These are phyloP conservation scores for Flaveria linearis DNA, from an alignment of 129 eudicot species.

Conservation along the genomic window DNA sequence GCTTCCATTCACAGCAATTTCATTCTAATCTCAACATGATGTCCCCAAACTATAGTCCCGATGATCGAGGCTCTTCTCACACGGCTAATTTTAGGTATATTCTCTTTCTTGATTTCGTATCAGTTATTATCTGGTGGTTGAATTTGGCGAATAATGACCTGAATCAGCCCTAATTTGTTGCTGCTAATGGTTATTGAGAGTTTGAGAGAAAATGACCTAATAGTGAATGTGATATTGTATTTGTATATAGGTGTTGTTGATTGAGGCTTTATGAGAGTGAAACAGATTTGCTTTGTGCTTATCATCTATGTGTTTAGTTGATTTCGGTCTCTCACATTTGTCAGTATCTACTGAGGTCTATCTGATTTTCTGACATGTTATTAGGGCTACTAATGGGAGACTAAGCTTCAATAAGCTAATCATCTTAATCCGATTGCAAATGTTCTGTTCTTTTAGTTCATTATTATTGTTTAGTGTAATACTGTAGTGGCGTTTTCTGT, in stretches of 20 bases:
- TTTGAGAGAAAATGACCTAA: not conserved
- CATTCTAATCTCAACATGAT: conserved; percentile 29
- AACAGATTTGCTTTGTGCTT: conserved; percentile 8
- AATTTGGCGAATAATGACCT: not conserved
- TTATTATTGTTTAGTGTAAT: not conserved
- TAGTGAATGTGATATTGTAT: not conserved
- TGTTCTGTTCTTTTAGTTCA: not conserved
- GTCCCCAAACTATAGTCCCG: conserved; percentile 53
- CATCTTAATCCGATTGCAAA: not conserved
- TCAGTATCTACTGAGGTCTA: conserved; percentile 1
- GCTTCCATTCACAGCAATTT: not conserved
- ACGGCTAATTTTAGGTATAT: conserved; percentile 35
- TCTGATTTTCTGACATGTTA: too few relatives aligned
- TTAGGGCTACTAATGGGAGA: not conserved
- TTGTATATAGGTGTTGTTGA: conserved; percentile 15
- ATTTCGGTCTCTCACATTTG: conserved; percentile 1
- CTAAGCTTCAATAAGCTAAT: too few relatives aligned
- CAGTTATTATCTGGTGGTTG: not conserved
- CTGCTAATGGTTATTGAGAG: not conserved
- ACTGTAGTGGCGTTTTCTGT: too few relatives aligned
- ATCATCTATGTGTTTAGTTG: not conserved
- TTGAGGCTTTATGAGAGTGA: conserved; percentile 21
- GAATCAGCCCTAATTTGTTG: not conserved
- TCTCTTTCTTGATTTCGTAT: conserved; percentile 1
- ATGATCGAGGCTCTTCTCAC: conserved; percentile 62